Percentiles rank a stretch among this genome's conserved stretches.
phyloP scores from a whole-genome alignment of 2,329 filamentous ascomycete genomes.

The Epichloe glyceriae region DNA sequence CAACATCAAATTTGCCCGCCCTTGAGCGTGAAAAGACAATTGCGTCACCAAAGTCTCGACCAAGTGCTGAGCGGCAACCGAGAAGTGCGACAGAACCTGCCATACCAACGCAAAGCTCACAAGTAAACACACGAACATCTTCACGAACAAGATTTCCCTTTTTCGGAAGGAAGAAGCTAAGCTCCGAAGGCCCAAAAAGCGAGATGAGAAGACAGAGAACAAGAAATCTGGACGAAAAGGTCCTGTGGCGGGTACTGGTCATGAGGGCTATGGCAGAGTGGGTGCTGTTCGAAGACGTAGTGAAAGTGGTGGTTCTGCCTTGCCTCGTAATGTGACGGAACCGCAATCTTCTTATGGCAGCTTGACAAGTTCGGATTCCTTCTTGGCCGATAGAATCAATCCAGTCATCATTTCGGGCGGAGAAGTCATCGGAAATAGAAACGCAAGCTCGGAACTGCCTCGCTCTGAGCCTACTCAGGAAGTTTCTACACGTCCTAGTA shows the following conservation, averaged over 20 bases:
- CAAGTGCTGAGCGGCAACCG: conserved; percentile 11
- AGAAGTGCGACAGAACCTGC: conserved; percentile 9
- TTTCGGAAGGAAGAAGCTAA: conserved; percentile 60
- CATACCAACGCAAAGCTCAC: conserved; percentile 31
- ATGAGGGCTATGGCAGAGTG: conserved; percentile 69
- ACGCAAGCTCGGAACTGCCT: conserved; percentile 21
- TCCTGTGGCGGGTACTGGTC: conserved; percentile 81
- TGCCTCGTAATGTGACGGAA: conserved; percentile 30
- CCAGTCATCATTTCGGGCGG: conserved; percentile 55
- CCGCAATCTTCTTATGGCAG: conserved; percentile 39
- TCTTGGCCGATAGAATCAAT: conserved; percentile 48
- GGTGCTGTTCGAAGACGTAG: conserved; percentile 50
- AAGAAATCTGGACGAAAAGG: conserved; percentile 47
- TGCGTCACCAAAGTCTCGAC: conserved; percentile 5
- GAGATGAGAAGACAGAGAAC: conserved; percentile 34
- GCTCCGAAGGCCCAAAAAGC: conserved; percentile 33
- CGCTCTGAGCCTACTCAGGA: conserved; percentile 35
- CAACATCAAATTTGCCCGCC: conserved; percentile 18
- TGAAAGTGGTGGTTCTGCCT: conserved; percentile 39
- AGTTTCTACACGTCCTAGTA: conserved; percentile 26
- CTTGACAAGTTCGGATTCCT: conserved; percentile 37
- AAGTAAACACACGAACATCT: conserved; percentile 39
- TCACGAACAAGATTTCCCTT: conserved; percentile 60
- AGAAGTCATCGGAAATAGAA: conserved; percentile 47
- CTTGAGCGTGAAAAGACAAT: conserved; percentile 8